A percentile compares a stretch with the other conserved stretches of the same genome.
These are phyloP conservation scores for Knufia petricola DNA, from an alignment of 2,329 filamentous ascomycete genomes.

Conservation along the genomic window DNA sequence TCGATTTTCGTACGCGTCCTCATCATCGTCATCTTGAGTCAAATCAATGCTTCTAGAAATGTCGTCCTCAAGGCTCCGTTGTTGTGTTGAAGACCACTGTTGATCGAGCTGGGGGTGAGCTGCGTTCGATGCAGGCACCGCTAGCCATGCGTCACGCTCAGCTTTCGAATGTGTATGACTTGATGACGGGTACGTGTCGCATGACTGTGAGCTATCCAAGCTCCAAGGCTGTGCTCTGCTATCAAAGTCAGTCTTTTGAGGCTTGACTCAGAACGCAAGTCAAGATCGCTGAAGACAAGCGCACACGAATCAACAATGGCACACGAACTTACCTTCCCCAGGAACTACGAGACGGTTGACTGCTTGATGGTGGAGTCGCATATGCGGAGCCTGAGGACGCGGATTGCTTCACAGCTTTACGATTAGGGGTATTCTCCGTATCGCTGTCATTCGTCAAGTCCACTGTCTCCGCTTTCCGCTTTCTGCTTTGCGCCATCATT, in stretches of 20 bases:
- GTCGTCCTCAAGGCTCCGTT: conserved; percentile 22
- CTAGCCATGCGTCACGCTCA: not conserved
- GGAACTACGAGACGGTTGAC: not conserved
- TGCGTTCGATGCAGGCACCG: too few relatives aligned
- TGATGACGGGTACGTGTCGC: not conserved
- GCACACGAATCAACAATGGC: not conserved
- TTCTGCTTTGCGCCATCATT: not conserved
- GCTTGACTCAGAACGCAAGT: too few relatives aligned
- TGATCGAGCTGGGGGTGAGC: not conserved
- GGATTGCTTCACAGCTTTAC: not conserved
- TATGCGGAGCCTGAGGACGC: not conserved
- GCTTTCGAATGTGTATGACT: not conserved
- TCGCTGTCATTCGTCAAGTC: conserved; percentile 6
- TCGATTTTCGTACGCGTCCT: conserved; percentile 27
- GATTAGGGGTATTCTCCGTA: not conserved
- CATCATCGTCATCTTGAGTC: conserved; percentile 26
- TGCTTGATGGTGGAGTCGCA: not conserved
- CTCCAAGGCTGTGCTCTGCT: not conserved
- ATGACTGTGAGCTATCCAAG: not conserved
- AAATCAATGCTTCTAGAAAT: conserved; percentile 24
- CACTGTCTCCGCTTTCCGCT: conserved; percentile 4
- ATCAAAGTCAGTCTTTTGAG: not conserved
- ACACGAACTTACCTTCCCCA: not conserved
- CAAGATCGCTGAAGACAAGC: too few relatives aligned
- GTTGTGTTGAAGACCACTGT: conserved; percentile 39